Conservation (phyloP, 129 eudicot species). For the Pulicaria dysenterica region DNA sequence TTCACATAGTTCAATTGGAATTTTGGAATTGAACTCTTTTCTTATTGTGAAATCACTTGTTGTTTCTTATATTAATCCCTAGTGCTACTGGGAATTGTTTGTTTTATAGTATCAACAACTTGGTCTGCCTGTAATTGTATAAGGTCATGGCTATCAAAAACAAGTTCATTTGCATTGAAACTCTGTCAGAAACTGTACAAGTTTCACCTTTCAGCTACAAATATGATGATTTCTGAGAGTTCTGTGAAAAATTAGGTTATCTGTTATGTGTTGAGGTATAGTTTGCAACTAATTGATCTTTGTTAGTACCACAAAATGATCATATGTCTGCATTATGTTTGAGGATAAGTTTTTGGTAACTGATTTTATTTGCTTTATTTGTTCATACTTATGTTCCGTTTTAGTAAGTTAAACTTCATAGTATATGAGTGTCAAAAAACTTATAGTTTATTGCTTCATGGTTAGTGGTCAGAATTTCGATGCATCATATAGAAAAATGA, state of each 20-base stretch:
- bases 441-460: not conserved
- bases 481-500: too few species aligned
- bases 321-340: not conserved
- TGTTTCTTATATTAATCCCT: not conserved
- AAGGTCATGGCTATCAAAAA: conserved; percentile 8
- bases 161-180: conserved; percentile 5
- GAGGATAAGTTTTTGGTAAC: too few species aligned
- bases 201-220: not conserved
- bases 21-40: not conserved
- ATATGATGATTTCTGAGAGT: not conserved
- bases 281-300: not conserved
- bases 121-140: too few species aligned
- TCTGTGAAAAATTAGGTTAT: not conserved
- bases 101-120: not conserved
- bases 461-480: not conserved
- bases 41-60: not conserved
- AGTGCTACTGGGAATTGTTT: not conserved
- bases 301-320: not conserved
- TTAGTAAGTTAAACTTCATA: too few species aligned
- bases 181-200: not conserved
- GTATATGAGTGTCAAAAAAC: too few species aligned
- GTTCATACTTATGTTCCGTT: too few species aligned
- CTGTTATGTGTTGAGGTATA: not conserved
- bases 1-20: not conserved
- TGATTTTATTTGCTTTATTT: too few species aligned